Evolutionary conservation across 2,329 filamentous ascomycete genomes (phyloP).

Genomic region (Tolypocladium album): DNA sequence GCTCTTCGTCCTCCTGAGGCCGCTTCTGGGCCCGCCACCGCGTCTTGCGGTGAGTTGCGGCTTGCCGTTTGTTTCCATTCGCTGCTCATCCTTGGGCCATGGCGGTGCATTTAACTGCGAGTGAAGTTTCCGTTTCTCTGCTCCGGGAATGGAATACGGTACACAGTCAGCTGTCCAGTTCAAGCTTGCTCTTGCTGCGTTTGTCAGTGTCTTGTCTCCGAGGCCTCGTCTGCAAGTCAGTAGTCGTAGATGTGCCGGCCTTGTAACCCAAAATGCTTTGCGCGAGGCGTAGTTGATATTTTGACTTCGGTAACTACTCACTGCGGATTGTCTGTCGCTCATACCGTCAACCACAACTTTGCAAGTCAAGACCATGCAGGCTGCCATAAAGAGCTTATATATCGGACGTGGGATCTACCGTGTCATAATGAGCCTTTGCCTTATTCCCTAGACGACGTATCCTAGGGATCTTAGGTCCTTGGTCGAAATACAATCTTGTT

Average conservation of each 20-base stretch:
- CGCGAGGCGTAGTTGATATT: not conserved
- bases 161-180: too few species aligned
- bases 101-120: too few species aligned
- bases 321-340: not conserved
- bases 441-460: not conserved
- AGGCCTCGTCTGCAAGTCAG: not conserved
- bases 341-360: not conserved
- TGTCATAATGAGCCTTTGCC: not conserved
- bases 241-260: not conserved
- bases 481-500: not conserved
- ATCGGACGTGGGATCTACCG: not conserved
- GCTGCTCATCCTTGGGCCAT: too few species aligned
- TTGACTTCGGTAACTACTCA: not conserved
- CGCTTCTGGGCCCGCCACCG: not conserved
- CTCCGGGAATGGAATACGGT: too few species aligned
- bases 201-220: too few species aligned
- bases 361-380: not conserved
- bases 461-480: not conserved
- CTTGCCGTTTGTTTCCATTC: too few species aligned
- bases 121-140: too few species aligned
- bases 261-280: not conserved
- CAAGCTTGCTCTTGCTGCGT: not conserved
- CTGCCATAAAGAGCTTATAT: not conserved
- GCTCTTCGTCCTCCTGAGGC: not conserved
- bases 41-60: not conserved